Evolutionary conservation across 441 rosid species (phyloP).

Genomic region (Flueggea neowawraea): DNA sequence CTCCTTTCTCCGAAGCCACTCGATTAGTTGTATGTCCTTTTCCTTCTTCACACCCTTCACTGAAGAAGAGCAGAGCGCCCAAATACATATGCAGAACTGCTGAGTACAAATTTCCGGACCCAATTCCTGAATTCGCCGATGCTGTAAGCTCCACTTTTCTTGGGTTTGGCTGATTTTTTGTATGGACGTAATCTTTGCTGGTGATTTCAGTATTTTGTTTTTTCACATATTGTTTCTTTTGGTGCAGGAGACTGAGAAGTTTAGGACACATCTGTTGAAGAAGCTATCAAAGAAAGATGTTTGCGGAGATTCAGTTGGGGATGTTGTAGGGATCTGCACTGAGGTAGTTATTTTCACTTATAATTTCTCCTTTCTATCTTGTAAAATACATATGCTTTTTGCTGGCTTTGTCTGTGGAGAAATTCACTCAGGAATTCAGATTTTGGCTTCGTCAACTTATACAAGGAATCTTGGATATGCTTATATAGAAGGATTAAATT

Average conservation of each 20-base stretch:
- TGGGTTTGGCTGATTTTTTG: neutral
- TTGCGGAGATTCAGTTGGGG: constrained; percentile 62
- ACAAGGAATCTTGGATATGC: too few relatives aligned
- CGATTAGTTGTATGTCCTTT: constrained; percentile 2
- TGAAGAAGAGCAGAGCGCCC: constrained; percentile 13
- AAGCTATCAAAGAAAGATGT: constrained; percentile 63
- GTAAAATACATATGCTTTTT: neutral
- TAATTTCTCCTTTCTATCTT: neutral
- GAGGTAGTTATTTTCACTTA: constrained; percentile 41
- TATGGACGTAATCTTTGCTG: neutral
- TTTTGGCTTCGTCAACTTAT: neutral
- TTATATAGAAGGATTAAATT: too few relatives aligned
- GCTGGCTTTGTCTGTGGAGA: too few relatives aligned
- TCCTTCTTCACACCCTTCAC: constrained; percentile 8
- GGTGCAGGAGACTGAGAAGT: constrained; percentile 76
- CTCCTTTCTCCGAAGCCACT: neutral
- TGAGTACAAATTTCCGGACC: constrained; percentile 82
- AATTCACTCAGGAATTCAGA: neutral
- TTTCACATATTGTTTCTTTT: neutral
- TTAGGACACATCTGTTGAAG: constrained; percentile 49
- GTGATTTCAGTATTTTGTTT: neutral
- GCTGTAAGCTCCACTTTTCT: constrained; percentile 41
- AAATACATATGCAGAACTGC: constrained; percentile 52
- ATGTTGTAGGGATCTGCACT: constrained; percentile 70
- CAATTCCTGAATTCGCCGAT: constrained; percentile 88